These are phyloP conservation scores for Aspergillus puulaauensis DNA, from an alignment of 2,329 filamentous ascomycete genomes.

Conservation along the genomic window DNA sequence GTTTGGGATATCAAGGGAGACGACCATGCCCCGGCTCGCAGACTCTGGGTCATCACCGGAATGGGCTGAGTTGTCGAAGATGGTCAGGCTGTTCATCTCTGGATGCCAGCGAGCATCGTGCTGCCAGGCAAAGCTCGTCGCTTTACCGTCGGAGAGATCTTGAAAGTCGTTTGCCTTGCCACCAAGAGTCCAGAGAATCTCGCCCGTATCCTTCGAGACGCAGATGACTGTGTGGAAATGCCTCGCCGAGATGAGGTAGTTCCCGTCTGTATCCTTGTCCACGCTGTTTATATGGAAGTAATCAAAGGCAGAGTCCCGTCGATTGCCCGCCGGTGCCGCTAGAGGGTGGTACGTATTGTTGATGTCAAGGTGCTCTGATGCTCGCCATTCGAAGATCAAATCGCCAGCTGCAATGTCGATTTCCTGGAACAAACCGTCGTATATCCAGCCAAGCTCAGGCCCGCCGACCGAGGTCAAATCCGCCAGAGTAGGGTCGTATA, in stretches of 20 bases:
- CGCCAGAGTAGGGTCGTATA: conserved; percentile 27
- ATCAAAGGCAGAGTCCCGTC: conserved; percentile 45
- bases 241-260: conserved; percentile 55
- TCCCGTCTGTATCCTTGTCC: conserved; percentile 50
- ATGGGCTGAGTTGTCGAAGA: conserved; percentile 29
- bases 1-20: conserved; percentile 44
- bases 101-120: conserved; percentile 32
- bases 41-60: conserved; percentile 11
- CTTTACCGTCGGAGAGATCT: conserved; percentile 22
- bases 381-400: conserved; percentile 38
- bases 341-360: conserved; percentile 20
- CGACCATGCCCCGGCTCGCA: conserved; percentile 22
- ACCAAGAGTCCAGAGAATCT: conserved; percentile 28
- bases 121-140: conserved; percentile 29
- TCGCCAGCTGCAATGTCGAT: conserved; percentile 37
- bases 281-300: conserved; percentile 60
- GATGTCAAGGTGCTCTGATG: conserved; percentile 32
- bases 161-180: conserved; percentile 30
- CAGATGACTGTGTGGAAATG: conserved; percentile 36
- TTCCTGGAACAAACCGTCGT: conserved; percentile 32
- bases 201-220: conserved; percentile 16
- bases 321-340: conserved; percentile 7
- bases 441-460: conserved; percentile 30
- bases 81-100: conserved; percentile 17
- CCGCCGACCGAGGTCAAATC: conserved; percentile 30